These are phyloP conservation scores for Paramecium primaurelia DNA, from an alignment of 73 alveolate genomes.

Conservation along the genomic window DNA sequence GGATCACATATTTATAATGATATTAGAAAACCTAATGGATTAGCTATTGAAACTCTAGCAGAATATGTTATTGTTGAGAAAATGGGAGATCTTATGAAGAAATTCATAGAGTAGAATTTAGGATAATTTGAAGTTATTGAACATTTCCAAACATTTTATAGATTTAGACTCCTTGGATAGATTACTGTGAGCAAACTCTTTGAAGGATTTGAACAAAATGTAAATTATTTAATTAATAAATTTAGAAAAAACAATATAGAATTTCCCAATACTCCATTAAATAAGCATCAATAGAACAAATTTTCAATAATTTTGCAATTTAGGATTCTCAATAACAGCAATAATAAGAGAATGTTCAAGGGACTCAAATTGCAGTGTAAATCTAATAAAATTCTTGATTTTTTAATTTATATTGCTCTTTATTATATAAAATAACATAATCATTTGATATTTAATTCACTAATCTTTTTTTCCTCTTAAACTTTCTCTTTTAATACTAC, in stretches of 20 bases:
- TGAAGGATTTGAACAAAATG: constrained; percentile 58
- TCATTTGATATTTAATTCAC: not conserved
- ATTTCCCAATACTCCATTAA: constrained; percentile 58
- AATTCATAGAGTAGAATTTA: constrained; percentile 27
- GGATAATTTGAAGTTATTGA: constrained; percentile 55
- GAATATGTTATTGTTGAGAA: constrained; percentile 56
- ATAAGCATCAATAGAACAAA: constrained; percentile 66
- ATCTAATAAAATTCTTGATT: not conserved
- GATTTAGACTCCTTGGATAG: constrained; percentile 51
- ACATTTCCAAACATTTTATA: constrained; percentile 57
- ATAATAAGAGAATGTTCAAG: not conserved
- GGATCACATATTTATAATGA: constrained; percentile 60
- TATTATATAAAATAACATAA: not conserved
- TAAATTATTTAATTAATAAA: not conserved
- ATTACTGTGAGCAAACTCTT: constrained; percentile 54
- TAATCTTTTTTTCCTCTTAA: not conserved
- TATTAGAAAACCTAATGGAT: constrained; percentile 32
- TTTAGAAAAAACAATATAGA: constrained; percentile 48
- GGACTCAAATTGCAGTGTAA: not conserved
- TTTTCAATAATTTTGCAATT: constrained; percentile 64
- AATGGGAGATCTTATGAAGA: constrained; percentile 32
- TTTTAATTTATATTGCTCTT: not conserved
- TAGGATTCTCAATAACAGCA: not conserved
- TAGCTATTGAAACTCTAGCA: constrained; percentile 18
- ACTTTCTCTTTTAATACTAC: not conserved